A percentile compares a stretch with the other conserved stretches of the same genome.
Conservation (phyloP, 148 eudicot species). For the Tetragonia tetragonoides region DNA sequence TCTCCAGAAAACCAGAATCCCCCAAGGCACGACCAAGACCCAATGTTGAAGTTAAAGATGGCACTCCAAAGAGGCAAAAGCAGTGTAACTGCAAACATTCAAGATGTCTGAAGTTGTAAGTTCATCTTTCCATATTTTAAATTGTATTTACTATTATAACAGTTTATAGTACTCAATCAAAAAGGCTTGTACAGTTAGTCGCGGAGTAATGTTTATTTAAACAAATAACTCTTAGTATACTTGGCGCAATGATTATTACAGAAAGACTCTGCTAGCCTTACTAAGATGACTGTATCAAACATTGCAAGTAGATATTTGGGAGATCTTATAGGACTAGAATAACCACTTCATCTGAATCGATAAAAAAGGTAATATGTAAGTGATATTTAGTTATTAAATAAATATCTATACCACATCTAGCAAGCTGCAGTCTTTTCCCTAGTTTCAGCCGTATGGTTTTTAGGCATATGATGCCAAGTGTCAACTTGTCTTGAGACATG, state of each 20-base stretch:
- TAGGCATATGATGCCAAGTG: background rate
- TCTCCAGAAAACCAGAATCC: slow-evolving; percentile 81
- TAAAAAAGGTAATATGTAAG: background rate
- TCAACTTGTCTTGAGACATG: background rate
- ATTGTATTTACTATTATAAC: too few relatives aligned
- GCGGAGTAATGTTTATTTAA: background rate
- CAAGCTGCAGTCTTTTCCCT: background rate
- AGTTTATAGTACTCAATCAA: too few relatives aligned
- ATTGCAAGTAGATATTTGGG: background rate
- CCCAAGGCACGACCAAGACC: slow-evolving; percentile 66
- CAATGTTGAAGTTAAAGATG: slow-evolving; percentile 71
- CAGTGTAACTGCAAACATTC: slow-evolving; percentile 99
- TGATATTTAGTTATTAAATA: background rate
- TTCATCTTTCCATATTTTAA: slow-evolving; percentile 8
- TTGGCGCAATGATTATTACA: background rate
- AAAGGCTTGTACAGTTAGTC: too few relatives aligned
- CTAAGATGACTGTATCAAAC: background rate
- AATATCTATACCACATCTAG: background rate
- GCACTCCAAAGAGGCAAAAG: slow-evolving; percentile 95
- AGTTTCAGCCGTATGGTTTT: background rate
- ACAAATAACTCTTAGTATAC: background rate
- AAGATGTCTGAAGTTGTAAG: slow-evolving; percentile 93
- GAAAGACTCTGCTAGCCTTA: background rate
- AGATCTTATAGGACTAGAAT: background rate
- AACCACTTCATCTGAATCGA: background rate